phyloP scores from a whole-genome alignment of 176 grass and related monocot species.

The Aechmea fasciata region DNA sequence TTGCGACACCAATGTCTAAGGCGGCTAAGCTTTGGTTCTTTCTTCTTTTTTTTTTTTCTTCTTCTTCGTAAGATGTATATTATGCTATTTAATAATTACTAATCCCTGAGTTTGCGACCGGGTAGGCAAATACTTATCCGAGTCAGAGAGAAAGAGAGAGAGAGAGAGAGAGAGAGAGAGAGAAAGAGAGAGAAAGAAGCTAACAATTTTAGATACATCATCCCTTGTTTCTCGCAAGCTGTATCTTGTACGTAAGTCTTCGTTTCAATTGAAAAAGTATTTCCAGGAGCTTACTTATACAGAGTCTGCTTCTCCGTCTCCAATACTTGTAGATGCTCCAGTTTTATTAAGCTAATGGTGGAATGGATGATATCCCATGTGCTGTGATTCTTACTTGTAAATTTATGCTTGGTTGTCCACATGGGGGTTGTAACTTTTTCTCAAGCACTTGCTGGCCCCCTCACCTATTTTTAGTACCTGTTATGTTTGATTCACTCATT shows the following conservation, averaged over 20 bases:
- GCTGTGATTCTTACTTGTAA: conserved; percentile 37
- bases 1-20: conserved; percentile 39
- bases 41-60: not conserved
- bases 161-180: conserved; percentile 16
- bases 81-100: conserved; percentile 33
- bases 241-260: conserved; percentile 54
- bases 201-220: conserved; percentile 1
- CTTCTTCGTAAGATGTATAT: conserved; percentile 29
- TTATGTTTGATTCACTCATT: not conserved
- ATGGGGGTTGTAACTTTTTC: conserved; percentile 43
- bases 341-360: no score
- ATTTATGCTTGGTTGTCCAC: conserved; percentile 28
- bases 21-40: not conserved
- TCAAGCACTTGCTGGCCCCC: conserved; percentile 1
- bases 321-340: not conserved
- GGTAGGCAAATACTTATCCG: conserved; percentile 39
- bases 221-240: conserved; percentile 21
- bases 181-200: conserved; percentile 18
- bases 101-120: conserved; percentile 34
- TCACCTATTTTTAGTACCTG: conserved; percentile 5
- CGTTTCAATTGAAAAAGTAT: conserved; percentile 47
- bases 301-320: not conserved
- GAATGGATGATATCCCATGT: conserved; percentile 31
- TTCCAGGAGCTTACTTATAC: not conserved
- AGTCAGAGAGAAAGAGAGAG: conserved; percentile 33